Conservation (phyloP, 2,329 filamentous ascomycete species). For the Metarhizium brunneum region DNA sequence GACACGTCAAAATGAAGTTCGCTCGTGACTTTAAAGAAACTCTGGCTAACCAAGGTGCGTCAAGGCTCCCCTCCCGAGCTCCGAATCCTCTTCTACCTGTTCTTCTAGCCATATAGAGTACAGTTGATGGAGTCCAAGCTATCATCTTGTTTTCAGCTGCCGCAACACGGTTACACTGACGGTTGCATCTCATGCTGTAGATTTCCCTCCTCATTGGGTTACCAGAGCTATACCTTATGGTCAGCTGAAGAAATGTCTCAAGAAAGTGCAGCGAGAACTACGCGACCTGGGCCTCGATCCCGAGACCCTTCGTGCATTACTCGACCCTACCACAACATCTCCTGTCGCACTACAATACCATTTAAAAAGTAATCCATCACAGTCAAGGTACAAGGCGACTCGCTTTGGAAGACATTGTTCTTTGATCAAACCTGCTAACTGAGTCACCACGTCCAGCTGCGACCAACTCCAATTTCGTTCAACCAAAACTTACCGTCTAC, state of each 20-base stretch:
- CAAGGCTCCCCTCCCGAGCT: not conserved
- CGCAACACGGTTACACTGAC: not conserved
- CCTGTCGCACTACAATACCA: conserved; percentile 44
- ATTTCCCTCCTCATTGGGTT: conserved; percentile 65
- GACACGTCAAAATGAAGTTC: conserved; percentile 62
- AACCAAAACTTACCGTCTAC: conserved; percentile 61
- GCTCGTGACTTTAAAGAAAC: conserved; percentile 66
- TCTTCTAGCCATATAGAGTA: not conserved
- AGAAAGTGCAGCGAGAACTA: conserved; percentile 67
- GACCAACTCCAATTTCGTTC: conserved; percentile 38
- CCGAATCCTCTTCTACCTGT: not conserved
- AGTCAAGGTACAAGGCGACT: not conserved
- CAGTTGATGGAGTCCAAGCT: not conserved
- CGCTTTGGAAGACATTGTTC: not conserved
- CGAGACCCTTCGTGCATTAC: conserved; percentile 57
- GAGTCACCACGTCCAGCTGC: conserved; percentile 17
- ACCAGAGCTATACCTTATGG: conserved; percentile 74
- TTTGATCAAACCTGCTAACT: not conserved
- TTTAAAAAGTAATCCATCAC: conserved; percentile 33
- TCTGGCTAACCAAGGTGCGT: conserved; percentile 50
- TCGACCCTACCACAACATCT: conserved; percentile 40
- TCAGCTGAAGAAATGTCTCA: conserved; percentile 82
- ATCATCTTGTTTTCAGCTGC: not conserved
- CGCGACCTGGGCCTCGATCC: conserved; percentile 61
- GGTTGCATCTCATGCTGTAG: conserved; percentile 20